Conservation (phyloP, 352 stramenopile species). For the Phytophthora colocasiae region DNA sequence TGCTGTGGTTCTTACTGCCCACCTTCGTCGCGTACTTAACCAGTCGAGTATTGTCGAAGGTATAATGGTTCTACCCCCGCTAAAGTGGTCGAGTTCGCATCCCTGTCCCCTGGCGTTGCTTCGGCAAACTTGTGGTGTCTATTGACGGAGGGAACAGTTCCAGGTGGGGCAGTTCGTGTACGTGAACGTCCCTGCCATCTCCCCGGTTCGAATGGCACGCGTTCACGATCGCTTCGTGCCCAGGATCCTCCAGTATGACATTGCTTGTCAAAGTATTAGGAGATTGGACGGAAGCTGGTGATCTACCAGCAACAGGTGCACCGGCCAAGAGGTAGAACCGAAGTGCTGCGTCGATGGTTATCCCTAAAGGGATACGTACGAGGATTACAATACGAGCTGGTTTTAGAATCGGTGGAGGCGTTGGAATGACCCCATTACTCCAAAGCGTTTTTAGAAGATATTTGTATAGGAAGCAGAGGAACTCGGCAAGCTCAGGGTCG, state of each 20-base stretch:
- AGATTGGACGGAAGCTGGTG: slow-evolving; percentile 55
- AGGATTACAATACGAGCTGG: slow-evolving; percentile 45
- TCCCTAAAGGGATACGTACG: slow-evolving; percentile 41
- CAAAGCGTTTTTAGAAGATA: slow-evolving; percentile 54
- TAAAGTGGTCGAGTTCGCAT: slow-evolving; percentile 34
- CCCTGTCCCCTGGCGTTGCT: slow-evolving; percentile 30
- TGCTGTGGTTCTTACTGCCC: slow-evolving; percentile 45
- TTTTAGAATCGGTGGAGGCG: slow-evolving; percentile 53
- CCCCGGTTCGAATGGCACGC: slow-evolving; percentile 54
- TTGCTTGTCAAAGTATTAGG: slow-evolving; percentile 55
- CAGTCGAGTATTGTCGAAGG: slow-evolving; percentile 40
- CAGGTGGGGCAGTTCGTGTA: slow-evolving; percentile 54
- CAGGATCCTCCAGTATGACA: slow-evolving; percentile 35
- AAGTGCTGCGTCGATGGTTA: slow-evolving; percentile 60
- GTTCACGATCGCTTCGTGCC: slow-evolving; percentile 58
- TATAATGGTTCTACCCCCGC: slow-evolving; percentile 30
- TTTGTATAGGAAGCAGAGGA: slow-evolving; percentile 24
- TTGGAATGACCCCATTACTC: slow-evolving; percentile 54
- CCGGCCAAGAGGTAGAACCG: slow-evolving; percentile 14
- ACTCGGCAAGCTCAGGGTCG: slow-evolving; percentile 13
- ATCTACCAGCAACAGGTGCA: slow-evolving; percentile 35
- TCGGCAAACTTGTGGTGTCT: slow-evolving; percentile 44
- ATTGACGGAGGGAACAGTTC: slow-evolving; percentile 19
- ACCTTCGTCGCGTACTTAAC: slow-evolving; percentile 45
- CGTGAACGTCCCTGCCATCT: slow-evolving; percentile 50